Percentiles rank a stretch among this genome's conserved stretches.
Evolutionary conservation across 495 filamentous ascomycete genomes (phyloP).

Genomic region (Parathielavia hyrcaniae): DNA sequence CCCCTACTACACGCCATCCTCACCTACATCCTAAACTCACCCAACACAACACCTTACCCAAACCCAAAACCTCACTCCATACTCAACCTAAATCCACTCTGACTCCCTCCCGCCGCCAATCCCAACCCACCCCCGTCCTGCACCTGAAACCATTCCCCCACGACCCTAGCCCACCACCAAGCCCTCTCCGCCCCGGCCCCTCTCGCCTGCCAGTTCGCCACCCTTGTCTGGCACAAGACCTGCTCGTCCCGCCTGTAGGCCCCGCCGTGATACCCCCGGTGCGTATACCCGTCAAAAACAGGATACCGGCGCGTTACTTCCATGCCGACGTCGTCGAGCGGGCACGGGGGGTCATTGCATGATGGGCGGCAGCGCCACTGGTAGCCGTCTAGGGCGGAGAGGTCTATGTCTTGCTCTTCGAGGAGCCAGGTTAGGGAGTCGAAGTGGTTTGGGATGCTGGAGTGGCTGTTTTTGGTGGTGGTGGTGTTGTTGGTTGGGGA

Average conservation of each 20-base stretch:
- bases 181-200: not conserved
- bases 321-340: not conserved
- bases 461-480: not conserved
- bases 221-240: not conserved
- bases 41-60: not conserved
- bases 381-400: slow-evolving; percentile 1
- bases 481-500: not conserved
- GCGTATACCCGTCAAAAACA: not conserved
- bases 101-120: not conserved
- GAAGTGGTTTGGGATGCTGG: not conserved
- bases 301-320: not conserved
- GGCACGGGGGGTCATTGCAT: not conserved
- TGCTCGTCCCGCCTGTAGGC: slow-evolving; percentile 2
- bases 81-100: too few species aligned
- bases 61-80: not conserved
- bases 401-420: slow-evolving; percentile 7
- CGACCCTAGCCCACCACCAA: not conserved
- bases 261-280: not conserved
- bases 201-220: slow-evolving; percentile 7
- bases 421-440: slow-evolving; percentile 3
- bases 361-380: not conserved
- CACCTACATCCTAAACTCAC: not conserved
- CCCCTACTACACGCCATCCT: not conserved
- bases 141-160: not conserved
- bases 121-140: not conserved